Base-by-base conservation (phyloP, 2,329 filamentous ascomycete species). In the Leptoxyphium fumago region DNA sequence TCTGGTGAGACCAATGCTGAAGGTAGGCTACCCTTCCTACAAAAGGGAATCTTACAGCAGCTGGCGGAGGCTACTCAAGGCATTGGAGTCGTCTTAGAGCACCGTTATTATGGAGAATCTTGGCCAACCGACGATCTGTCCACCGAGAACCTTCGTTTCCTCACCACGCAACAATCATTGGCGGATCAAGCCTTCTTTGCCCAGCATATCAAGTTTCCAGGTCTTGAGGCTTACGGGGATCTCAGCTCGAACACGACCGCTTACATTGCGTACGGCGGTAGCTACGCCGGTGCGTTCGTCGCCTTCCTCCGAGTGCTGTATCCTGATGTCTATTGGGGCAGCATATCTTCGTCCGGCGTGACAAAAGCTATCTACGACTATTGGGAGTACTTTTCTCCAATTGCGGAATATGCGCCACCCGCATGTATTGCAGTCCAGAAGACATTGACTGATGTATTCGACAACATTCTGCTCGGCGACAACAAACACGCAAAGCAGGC, bases 131-230 rank as follows among this genome's bases (percentile, higher is more conserved):
- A 70, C 1, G 73, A 88, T 54, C 68, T 89, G 15, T 73, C 73
- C 0, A 80, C 77, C 0, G 66, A 82, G 57, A 88, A 75, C 52
- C 64, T 93, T 50, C 79, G 86, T 2, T 94, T 91, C 67, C 66
- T 94, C 55, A 81, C 83, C 1, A 91, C 85, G 0, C 82, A 88
- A 52, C 86, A 94, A 60, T 78, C 85, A 0, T 60, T 93, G 34
- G 85, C 84, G 7, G 86, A 94, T 59, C 77, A 80, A 38, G 83
- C 78, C 2, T 93, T 84, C 62, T 93, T 94, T 62, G 83, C 84
- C 0, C 64, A 75, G 48, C 73, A 91, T 50, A 71, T 87, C 36
- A 67, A 76, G 42, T 87, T 88, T 48, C 69, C 75, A 0, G 84
- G 84, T 0, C 63, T 87, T 5, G 78, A 84, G 55, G 63, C 83